Conservation (phyloP, 306 rosid species). For the Cercis canadensis region DNA sequence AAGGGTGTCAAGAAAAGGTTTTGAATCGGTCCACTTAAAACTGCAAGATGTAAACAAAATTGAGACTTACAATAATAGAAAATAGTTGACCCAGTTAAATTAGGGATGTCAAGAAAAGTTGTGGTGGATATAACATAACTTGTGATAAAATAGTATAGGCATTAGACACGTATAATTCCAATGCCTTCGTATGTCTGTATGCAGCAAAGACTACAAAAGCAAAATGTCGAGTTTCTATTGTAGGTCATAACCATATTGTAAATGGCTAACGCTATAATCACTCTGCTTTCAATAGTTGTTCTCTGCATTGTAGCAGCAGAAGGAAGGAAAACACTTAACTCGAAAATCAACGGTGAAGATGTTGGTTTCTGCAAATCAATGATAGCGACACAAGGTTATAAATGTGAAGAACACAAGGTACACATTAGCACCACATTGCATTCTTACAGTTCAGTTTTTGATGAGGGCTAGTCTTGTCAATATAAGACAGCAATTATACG, state of each 20-base stretch:
- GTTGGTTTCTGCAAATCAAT: constrained; percentile 58
- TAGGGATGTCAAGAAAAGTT: no score
- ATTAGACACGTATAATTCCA: no score
- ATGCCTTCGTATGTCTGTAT: no score
- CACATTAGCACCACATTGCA: not conserved
- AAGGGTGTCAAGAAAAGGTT: no score
- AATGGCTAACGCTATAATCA: constrained; percentile 28
- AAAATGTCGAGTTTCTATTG: no score
- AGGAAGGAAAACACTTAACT: constrained; percentile 36
- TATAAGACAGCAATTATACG: not conserved
- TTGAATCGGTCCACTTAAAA: no score
- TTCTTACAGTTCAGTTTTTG: not conserved
- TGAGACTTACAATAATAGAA: no score
- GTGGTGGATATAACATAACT: no score
- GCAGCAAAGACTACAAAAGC: no score
- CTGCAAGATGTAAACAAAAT: no score
- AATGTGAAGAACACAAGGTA: constrained; percentile 71
- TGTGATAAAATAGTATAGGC: no score
- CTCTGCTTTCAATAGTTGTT: constrained; percentile 13
- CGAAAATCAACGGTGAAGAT: constrained; percentile 1
- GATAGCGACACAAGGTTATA: constrained; percentile 64
- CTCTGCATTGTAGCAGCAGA: constrained; percentile 23
- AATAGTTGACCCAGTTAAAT: no score
- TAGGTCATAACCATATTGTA: not conserved
- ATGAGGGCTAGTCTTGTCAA: not conserved